These are phyloP conservation scores for Cerioporus squamosus DNA, from an alignment of 1,284 basidiomycete genomes.

Conservation along the genomic window DNA sequence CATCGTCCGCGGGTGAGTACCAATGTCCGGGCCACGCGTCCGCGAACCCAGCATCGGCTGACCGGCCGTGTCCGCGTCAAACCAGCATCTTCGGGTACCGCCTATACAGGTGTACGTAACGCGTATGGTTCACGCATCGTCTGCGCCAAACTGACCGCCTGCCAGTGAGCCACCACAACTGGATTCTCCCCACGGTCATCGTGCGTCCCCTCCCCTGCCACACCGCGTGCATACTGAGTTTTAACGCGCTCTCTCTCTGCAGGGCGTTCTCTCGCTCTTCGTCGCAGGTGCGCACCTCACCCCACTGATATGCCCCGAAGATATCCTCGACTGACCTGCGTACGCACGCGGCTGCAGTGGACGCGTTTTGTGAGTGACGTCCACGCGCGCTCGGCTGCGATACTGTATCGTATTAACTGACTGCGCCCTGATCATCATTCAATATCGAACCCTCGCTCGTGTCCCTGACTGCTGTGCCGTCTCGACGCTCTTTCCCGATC, in stretches of 20 bases:
- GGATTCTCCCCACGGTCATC: slow-evolving; percentile 21
- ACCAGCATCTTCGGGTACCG: slow-evolving; percentile 26
- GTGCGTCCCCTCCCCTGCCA: slow-evolving; percentile 7
- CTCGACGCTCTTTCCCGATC: background rate
- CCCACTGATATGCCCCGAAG: too few species aligned
- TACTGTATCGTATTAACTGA: too few species aligned
- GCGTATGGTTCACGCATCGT: background rate
- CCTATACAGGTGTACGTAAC: slow-evolving; percentile 22
- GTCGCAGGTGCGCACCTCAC: slow-evolving; percentile 9
- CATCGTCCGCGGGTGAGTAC: slow-evolving; percentile 26
- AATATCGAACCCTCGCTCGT: background rate
- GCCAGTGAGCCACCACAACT: slow-evolving; percentile 18
- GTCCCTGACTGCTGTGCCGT: background rate
- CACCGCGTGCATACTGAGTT: background rate
- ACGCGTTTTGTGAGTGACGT: slow-evolving; percentile 21
- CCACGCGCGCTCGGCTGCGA: too few species aligned
- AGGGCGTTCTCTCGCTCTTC: slow-evolving; percentile 15
- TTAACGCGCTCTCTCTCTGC: background rate
- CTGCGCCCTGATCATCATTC: too few species aligned
- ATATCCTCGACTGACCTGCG: too few species aligned
- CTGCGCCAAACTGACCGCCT: background rate
- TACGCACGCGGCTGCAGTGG: slow-evolving; percentile 11
- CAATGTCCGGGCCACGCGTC: background rate
- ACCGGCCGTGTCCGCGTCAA: background rate
- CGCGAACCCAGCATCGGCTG: too few species aligned